These are phyloP conservation scores for Nicotiana sylvestris DNA, from an alignment of 257 asterid species.

Conservation along the genomic window DNA sequence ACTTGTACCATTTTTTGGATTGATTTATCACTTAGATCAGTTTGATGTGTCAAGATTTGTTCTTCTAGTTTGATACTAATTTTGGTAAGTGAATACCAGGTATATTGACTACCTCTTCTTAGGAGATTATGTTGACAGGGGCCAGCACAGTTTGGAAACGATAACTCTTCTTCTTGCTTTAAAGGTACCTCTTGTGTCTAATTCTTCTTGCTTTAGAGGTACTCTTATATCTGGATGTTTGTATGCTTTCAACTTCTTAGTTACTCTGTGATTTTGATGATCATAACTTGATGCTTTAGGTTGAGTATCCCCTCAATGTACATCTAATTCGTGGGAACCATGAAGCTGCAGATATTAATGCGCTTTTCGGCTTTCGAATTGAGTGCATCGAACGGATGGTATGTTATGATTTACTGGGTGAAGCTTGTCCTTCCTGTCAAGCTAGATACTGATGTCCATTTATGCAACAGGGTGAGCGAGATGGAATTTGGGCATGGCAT, in stretches of 20 bases:
- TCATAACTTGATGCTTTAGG: slow-evolving; percentile 40
- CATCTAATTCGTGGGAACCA: slow-evolving; percentile 98
- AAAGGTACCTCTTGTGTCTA: slow-evolving; percentile 45
- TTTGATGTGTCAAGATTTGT: background rate
- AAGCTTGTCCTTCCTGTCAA: background rate
- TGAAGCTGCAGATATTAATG: slow-evolving; percentile 99
- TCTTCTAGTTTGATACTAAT: slow-evolving; percentile 10
- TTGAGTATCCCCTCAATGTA: slow-evolving; percentile 75
- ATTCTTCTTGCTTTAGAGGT: slow-evolving; percentile 94
- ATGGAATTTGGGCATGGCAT: slow-evolving; percentile 99
- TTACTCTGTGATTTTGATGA: background rate
- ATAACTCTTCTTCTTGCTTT: slow-evolving; percentile 91
- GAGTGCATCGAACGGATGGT: slow-evolving; percentile 99
- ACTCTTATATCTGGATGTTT: background rate
- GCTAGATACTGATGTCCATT: background rate
- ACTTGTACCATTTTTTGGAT: background rate
- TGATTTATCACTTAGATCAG: background rate
- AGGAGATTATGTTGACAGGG: slow-evolving; percentile 99
- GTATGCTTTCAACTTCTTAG: background rate
- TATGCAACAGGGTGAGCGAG: slow-evolving; percentile 90
- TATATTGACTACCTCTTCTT: slow-evolving; percentile 94
- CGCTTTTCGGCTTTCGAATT: slow-evolving; percentile 94
- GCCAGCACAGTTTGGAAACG: slow-evolving; percentile 97
- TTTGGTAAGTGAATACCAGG: slow-evolving; percentile 41
- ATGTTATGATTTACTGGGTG: slow-evolving; percentile 7